These are phyloP conservation scores for Ottelia alismoides DNA, from an alignment of 106 monocot genomes.

Conservation along the genomic window DNA sequence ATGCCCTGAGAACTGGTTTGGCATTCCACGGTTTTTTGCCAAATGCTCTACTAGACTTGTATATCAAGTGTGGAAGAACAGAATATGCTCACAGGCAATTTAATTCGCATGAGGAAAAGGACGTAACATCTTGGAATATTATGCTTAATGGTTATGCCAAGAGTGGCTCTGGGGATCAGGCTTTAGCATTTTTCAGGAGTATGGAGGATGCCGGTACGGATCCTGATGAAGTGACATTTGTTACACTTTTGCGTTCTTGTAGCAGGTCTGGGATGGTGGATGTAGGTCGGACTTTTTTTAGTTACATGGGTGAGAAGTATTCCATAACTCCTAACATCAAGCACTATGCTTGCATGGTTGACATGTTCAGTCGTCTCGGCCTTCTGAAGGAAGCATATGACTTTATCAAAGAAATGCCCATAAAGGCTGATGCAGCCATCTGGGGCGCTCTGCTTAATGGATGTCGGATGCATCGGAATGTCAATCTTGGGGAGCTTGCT, in stretches of 20 bases:
- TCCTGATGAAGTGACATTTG: conserved; percentile 76
- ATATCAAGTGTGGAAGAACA: conserved; percentile 75
- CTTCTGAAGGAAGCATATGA: conserved; percentile 45
- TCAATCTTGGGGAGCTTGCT: conserved; percentile 70
- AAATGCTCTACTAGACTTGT: conserved; percentile 66
- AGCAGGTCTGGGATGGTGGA: conserved; percentile 48
- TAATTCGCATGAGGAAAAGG: conserved; percentile 26
- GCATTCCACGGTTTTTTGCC: conserved; percentile 42
- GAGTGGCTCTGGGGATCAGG: conserved; percentile 35
- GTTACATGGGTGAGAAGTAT: conserved; percentile 29
- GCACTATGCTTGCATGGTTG: conserved; percentile 92
- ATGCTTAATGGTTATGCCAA: conserved; percentile 60
- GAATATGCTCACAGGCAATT: conserved; percentile 50
- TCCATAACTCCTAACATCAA: conserved; percentile 44
- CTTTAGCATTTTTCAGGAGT: conserved; percentile 33
- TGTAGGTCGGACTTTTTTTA: conserved; percentile 48
- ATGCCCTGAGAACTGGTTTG: conserved; percentile 34
- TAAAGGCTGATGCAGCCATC: conserved; percentile 58
- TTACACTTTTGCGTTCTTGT: conserved; percentile 61
- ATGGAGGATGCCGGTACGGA: conserved; percentile 37
- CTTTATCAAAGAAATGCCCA: conserved; percentile 61
- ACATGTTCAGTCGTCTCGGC: conserved; percentile 66
- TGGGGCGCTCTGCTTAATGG: conserved; percentile 90
- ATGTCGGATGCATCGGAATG: conserved; percentile 49
- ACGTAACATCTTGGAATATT: conserved; percentile 78